A percentile compares a stretch with the other conserved stretches of the same genome.
Evolutionary conservation across 257 asterid species (phyloP).

Genomic region (Perilla frutescens): DNA sequence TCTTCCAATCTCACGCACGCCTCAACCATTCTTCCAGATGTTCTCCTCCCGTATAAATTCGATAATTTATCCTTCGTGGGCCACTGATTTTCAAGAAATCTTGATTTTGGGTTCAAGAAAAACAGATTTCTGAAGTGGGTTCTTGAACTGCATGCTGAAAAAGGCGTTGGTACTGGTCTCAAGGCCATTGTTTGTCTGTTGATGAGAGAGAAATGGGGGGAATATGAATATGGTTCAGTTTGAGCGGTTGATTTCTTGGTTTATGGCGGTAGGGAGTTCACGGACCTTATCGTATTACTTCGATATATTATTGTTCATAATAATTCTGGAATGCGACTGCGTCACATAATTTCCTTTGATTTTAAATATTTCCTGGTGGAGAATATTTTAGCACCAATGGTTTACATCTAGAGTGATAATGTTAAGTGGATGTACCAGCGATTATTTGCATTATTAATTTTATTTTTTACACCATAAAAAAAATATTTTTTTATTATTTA

Average conservation of each 20-base stretch:
- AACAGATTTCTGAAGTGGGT: constrained; percentile 44
- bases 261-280: constrained; percentile 5
- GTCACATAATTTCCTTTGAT: background rate
- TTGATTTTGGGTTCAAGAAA: constrained; percentile 48
- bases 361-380: background rate
- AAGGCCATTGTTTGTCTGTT: constrained; percentile 55
- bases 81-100: constrained; percentile 38
- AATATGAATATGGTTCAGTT: background rate
- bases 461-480: too few relatives aligned
- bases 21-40: constrained; percentile 39
- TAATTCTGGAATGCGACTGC: background rate
- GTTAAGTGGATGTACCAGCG: too few relatives aligned
- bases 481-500: too few relatives aligned
- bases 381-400: too few relatives aligned
- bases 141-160: constrained; percentile 48
- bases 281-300: background rate
- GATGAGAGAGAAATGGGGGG: background rate
- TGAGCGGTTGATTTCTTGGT: background rate
- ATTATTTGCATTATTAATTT: too few relatives aligned
- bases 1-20: constrained; percentile 76
- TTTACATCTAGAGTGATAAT: too few relatives aligned
- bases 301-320: background rate
- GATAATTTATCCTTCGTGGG: constrained; percentile 27
- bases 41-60: constrained; percentile 38
- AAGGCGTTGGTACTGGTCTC: constrained; percentile 47